Conservation (phyloP, 805 yeast species). For the Yarrowia sp. region DNA sequence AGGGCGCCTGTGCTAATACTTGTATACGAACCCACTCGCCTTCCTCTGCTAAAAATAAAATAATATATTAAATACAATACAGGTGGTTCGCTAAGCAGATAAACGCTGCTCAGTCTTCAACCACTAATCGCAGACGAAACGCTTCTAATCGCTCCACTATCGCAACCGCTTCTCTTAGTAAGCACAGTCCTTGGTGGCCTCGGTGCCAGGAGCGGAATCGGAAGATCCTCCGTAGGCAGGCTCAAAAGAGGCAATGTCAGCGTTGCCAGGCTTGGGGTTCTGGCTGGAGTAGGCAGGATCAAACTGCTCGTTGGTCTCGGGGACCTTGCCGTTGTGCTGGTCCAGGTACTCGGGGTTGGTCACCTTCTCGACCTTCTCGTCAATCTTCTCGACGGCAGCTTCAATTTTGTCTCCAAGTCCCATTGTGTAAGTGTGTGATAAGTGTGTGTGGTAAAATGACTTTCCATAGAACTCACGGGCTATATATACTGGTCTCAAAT, state of each 20-base stretch:
- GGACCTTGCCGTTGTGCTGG: slow-evolving; percentile 4
- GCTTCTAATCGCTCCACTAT: no score
- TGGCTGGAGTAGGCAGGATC: slow-evolving; percentile 34
- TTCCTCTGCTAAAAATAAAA: background rate
- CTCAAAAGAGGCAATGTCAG: slow-evolving; percentile 29
- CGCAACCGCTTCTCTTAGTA: background rate
- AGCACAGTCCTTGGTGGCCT: slow-evolving; percentile 35
- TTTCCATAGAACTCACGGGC: no score
- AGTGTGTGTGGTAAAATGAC: background rate
- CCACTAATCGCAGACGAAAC: no score
- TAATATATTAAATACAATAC: slow-evolving; percentile 13
- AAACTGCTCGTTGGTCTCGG: slow-evolving; percentile 37
- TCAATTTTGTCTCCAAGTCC: slow-evolving; percentile 21
- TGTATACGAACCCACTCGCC: no score
- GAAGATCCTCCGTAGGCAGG: slow-evolving; percentile 28
- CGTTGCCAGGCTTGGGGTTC: slow-evolving; percentile 22
- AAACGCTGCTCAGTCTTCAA: no score
- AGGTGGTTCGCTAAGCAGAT: background rate
- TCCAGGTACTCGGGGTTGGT: slow-evolving; percentile 22
- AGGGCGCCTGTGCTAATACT: no score
- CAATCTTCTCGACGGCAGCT: slow-evolving; percentile 27
- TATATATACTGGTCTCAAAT: slow-evolving; percentile 10
- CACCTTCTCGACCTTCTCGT: slow-evolving; percentile 35
- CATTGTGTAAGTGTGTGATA: slow-evolving; percentile 9
- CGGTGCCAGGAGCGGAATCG: slow-evolving; percentile 2